Evolutionary conservation across 75 land plant species (phyloP).

Genomic region (Cryptomeria japonica): DNA sequence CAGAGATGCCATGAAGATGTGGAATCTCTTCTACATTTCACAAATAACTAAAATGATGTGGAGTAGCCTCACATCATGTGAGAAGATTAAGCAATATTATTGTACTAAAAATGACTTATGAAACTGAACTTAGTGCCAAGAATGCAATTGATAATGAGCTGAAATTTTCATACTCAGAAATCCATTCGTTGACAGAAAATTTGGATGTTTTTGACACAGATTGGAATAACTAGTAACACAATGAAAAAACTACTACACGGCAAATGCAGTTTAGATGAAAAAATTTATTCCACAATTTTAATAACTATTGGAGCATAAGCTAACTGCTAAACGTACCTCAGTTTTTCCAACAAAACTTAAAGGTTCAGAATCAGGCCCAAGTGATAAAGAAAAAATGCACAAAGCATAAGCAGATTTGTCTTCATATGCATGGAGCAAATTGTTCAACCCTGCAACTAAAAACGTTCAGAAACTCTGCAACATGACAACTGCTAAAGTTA

Average conservation of each 20-base stretch:
- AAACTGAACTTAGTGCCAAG: not conserved
- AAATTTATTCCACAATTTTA: not conserved
- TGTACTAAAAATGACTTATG: not conserved
- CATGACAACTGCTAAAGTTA: not conserved
- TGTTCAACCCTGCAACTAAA: constrained; percentile 74
- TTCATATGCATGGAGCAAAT: constrained; percentile 87
- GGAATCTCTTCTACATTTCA: not conserved
- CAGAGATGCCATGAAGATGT: not conserved
- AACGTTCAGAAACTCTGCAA: constrained; percentile 4
- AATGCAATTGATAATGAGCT: not conserved
- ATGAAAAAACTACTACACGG: not conserved
- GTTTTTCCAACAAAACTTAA: constrained; percentile 87
- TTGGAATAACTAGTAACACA: not conserved
- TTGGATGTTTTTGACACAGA: not conserved
- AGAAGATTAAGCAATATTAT: not conserved
- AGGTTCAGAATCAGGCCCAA: constrained; percentile 87
- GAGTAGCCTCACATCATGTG: not conserved
- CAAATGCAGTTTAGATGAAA: not conserved
- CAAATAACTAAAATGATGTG: not conserved
- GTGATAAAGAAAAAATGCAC: constrained; percentile 88
- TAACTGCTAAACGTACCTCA: constrained; percentile 41
- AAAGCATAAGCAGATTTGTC: constrained; percentile 98
- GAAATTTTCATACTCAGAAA: not conserved
- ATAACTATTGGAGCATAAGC: not conserved
- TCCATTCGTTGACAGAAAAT: not conserved